These are phyloP conservation scores for Entrophospora sp. DNA, from an alignment of 192 early-diverging fungal genomes.

Conservation along the genomic window DNA sequence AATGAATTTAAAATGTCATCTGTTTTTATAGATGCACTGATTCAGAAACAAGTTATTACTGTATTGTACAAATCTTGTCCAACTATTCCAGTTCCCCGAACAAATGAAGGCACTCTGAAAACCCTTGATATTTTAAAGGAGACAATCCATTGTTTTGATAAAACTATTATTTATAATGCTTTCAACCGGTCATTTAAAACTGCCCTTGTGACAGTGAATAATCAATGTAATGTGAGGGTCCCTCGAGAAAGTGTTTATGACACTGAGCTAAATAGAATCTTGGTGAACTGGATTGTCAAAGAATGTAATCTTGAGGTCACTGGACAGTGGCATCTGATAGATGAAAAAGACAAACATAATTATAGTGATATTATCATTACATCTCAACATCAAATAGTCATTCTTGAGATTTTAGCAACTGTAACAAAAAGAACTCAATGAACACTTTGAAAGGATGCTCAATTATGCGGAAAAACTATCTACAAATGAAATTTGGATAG, in stretches of 20 bases:
- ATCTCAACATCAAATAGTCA: neutral
- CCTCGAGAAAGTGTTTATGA: constrained; percentile 27
- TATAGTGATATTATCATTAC: constrained; percentile 21
- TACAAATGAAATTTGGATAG: constrained; percentile 13
- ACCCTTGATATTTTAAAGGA: constrained; percentile 21
- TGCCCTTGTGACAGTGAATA: constrained; percentile 11
- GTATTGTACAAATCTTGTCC: neutral
- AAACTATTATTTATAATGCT: constrained; percentile 12
- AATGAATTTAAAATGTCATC: constrained; percentile 17
- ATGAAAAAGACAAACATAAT: neutral
- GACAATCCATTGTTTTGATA: constrained; percentile 20
- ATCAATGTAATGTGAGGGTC: neutral
- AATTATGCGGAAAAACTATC: constrained; percentile 13
- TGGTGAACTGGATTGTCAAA: constrained; percentile 17
- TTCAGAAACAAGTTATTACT: constrained; percentile 5
- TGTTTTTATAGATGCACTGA: neutral
- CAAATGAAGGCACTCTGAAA: constrained; percentile 9
- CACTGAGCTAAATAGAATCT: constrained; percentile 21
- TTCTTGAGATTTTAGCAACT: constrained; percentile 23
- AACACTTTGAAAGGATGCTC: constrained; percentile 13
- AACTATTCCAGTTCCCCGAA: constrained; percentile 8
- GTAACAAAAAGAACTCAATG: constrained; percentile 14
- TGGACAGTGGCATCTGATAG: constrained; percentile 24
- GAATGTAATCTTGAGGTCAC: constrained; percentile 5
- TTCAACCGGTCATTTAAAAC: constrained; percentile 17